phyloP scores from a whole-genome alignment of 2,329 filamentous ascomycete species.

The Penicillium sp. region DNA sequence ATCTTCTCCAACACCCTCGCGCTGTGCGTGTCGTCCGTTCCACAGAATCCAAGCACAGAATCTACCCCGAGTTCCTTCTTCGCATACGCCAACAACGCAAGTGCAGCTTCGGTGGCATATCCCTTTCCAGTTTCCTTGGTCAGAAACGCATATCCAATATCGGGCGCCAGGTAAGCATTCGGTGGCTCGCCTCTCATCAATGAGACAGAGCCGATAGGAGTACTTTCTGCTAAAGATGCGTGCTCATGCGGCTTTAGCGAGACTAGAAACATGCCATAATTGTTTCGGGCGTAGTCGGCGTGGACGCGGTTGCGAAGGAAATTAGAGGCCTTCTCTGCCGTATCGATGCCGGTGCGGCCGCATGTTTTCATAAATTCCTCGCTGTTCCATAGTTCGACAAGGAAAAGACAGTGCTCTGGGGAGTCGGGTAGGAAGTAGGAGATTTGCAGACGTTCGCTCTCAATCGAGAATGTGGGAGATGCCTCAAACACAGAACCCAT shows the following conservation, averaged over 20 bases:
- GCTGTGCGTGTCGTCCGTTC: neutral
- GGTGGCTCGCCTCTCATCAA: neutral
- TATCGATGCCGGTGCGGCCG: neutral
- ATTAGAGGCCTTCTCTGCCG: neutral
- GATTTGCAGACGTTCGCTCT: neutral
- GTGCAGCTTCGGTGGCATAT: constrained; percentile 2
- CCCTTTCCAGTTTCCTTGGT: neutral
- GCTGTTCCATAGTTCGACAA: constrained; percentile 3
- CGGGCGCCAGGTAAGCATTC: neutral
- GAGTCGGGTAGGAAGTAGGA: neutral
- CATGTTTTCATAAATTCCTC: constrained; percentile 1
- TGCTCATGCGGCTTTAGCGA: neutral
- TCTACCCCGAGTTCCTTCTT: neutral
- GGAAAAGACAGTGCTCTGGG: neutral
- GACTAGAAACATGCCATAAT: neutral
- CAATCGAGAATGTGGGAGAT: constrained; percentile 1
- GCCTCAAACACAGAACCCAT: neutral
- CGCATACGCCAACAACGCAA: neutral
- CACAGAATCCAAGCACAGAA: constrained; percentile 1
- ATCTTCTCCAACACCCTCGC: neutral
- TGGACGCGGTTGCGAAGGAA: neutral
- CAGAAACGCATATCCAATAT: neutral
- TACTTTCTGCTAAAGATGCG: neutral
- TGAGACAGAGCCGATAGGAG: neutral
- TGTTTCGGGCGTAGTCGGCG: constrained; percentile 1